Conservation (phyloP, 2,329 filamentous ascomycete genomes). For the Microdochium nivale region DNA sequence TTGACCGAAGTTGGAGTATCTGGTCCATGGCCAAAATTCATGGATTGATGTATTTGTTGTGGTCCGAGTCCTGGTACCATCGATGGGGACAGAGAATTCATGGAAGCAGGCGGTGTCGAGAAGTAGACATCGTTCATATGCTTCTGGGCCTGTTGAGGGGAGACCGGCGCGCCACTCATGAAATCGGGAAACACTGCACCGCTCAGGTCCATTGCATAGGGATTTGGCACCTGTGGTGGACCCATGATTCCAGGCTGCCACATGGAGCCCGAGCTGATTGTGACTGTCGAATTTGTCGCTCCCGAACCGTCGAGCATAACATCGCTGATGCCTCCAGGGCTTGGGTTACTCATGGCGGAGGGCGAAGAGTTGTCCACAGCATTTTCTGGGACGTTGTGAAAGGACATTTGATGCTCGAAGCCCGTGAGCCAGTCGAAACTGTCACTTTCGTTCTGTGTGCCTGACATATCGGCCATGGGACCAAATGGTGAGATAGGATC, state of each 20-base stretch:
- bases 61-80: conserved; percentile 56
- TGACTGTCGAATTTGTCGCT: conserved; percentile 46
- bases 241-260: conserved; percentile 64
- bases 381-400: conserved; percentile 63
- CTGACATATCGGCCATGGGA: conserved; percentile 48
- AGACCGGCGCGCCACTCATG: conserved; percentile 61
- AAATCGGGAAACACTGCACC: conserved; percentile 71
- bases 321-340: conserved; percentile 85
- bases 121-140: conserved; percentile 71
- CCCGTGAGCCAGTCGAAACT: conserved; percentile 75
- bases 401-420: conserved; percentile 69
- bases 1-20: conserved; percentile 67
- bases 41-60: conserved; percentile 55
- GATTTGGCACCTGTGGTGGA: conserved; percentile 58
- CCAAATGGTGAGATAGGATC: conserved; percentile 55
- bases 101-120: conserved; percentile 65
- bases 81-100: conserved; percentile 66
- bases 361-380: conserved; percentile 90
- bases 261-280: conserved; percentile 47
- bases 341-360: conserved; percentile 90
- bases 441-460: conserved; percentile 59
- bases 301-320: conserved; percentile 73
- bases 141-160: conserved; percentile 65
- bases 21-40: conserved; percentile 56
- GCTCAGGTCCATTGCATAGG: conserved; percentile 68